Conservation (phyloP, 352 stramenopile genomes). For the Thraustotheca clavata region DNA sequence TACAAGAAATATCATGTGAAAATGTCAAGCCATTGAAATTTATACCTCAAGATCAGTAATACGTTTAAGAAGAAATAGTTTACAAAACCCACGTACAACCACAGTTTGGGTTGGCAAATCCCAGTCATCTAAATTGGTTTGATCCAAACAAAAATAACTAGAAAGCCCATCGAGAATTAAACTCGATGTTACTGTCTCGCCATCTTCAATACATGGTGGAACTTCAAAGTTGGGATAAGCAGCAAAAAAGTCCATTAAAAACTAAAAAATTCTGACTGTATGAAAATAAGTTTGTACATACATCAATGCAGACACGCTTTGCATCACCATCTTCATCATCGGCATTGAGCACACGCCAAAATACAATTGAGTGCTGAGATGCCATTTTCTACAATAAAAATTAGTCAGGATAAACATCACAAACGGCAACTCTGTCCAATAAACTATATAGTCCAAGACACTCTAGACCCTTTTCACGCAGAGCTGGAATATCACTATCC, state of each 20-base stretch:
- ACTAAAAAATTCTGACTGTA: slow-evolving; percentile 22
- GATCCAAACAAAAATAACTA: slow-evolving; percentile 25
- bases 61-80: slow-evolving; percentile 64
- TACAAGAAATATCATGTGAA: background rate
- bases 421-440: slow-evolving; percentile 59
- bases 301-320: slow-evolving; percentile 65
- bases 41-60: slow-evolving; percentile 24
- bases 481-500: slow-evolving; percentile 60
- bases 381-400: slow-evolving; percentile 30
- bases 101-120: slow-evolving; percentile 64
- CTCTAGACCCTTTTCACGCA: slow-evolving; percentile 64
- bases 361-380: slow-evolving; percentile 60
- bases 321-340: slow-evolving; percentile 67
- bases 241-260: slow-evolving; percentile 43
- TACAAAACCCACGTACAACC: slow-evolving; percentile 67
- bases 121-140: slow-evolving; percentile 47
- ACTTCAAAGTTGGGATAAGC: slow-evolving; percentile 11
- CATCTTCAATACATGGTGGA: slow-evolving; percentile 5
- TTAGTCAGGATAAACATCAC: no score
- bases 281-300: slow-evolving; percentile 37
- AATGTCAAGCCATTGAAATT: background rate
- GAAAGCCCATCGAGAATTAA: slow-evolving; percentile 14
- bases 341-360: slow-evolving; percentile 71
- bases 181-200: background rate
- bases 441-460: slow-evolving; percentile 63